A percentile compares a stretch with the other conserved stretches of the same genome.
These are phyloP conservation scores for Melastoma malabathricum DNA, from an alignment of 345 rosid genomes.

Conservation along the genomic window DNA sequence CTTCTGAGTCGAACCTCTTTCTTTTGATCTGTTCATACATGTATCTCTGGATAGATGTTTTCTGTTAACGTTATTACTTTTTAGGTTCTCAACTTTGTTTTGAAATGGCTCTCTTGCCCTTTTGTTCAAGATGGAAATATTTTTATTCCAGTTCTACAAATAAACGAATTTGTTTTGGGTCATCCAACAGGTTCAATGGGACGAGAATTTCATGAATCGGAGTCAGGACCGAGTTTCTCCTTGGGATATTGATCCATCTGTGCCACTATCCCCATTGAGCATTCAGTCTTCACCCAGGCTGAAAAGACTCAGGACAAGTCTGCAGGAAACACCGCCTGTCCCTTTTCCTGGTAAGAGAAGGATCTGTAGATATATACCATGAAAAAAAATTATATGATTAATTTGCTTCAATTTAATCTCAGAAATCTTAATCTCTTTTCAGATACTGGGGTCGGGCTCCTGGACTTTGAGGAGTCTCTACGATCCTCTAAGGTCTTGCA, in stretches of 20 bases:
- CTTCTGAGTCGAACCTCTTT: no score
- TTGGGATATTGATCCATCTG: conserved; percentile 84
- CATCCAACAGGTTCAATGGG: conserved; percentile 71
- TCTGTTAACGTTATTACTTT: no score
- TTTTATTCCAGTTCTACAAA: no score
- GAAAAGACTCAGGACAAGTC: conserved; percentile 60
- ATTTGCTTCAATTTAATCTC: not conserved
- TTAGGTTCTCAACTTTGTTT: no score
- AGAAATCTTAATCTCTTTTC: conserved; percentile 8
- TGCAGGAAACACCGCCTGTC: conserved; percentile 36
- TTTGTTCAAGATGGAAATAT: no score
- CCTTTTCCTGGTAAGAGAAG: conserved; percentile 32
- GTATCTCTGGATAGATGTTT: no score
- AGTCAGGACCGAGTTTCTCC: conserved; percentile 71
- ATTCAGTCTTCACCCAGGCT: conserved; percentile 70
- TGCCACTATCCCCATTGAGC: conserved; percentile 54
- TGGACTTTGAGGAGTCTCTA: conserved; percentile 78
- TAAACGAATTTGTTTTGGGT: not conserved
- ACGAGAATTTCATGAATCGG: conserved; percentile 39
- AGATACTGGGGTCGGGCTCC: conserved; percentile 39
- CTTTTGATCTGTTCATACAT: no score
- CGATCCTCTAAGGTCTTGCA: conserved; percentile 99
- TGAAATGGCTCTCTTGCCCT: no score
- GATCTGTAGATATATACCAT: not conserved
- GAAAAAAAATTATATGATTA: not conserved